Evolutionary conservation across 305 asterid genomes (phyloP).

Genomic region (Fraxinus xanthoxyloides): DNA sequence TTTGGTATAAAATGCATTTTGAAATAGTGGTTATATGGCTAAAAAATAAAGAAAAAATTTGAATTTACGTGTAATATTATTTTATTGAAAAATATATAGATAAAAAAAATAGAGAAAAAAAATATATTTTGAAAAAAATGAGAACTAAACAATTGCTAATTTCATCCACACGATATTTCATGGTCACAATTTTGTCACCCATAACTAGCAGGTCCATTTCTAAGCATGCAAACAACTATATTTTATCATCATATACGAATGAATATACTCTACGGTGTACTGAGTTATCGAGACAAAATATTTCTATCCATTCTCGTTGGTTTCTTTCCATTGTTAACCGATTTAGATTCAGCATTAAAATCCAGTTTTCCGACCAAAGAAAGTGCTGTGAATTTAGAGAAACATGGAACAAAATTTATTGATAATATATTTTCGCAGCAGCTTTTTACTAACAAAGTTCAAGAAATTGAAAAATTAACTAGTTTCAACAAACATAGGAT

Average conservation of each 20-base stretch:
- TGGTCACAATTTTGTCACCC: not conserved
- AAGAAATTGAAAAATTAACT: not conserved
- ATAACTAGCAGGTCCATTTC: not conserved
- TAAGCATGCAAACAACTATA: not conserved
- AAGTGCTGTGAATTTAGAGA: not conserved
- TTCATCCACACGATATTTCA: not conserved
- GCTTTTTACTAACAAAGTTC: not conserved
- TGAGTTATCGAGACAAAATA: not conserved
- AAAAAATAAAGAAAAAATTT: too few relatives aligned
- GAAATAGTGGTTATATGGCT: too few relatives aligned
- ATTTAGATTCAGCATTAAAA: not conserved
- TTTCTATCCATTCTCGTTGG: slow-evolving; percentile 6
- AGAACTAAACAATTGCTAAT: too few relatives aligned
- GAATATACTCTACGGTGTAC: not conserved
- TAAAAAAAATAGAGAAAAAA: too few relatives aligned
- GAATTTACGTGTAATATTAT: too few relatives aligned
- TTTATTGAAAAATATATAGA: too few relatives aligned
- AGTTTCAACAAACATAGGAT: not conserved
- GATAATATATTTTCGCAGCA: not conserved
- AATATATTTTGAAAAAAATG: too few relatives aligned
- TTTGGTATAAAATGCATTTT: too few relatives aligned
- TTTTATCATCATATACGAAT: not conserved
- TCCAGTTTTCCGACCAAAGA: not conserved
- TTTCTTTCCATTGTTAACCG: not conserved
- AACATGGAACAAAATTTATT: not conserved